Evolutionary conservation across 164 flowering plant species (phyloP).

Genomic region (Warburgia ugandensis): DNA sequence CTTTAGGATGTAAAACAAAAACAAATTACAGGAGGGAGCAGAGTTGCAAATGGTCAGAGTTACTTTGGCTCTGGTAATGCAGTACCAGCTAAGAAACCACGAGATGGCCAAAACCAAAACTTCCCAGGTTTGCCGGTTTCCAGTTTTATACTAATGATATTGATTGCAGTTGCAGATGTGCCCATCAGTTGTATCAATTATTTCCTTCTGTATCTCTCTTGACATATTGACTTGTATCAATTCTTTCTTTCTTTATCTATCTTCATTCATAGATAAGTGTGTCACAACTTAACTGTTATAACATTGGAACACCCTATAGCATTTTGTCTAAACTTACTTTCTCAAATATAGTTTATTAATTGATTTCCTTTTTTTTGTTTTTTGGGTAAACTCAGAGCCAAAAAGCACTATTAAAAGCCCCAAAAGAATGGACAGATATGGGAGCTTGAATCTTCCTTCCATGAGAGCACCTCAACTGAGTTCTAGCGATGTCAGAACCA

Average conservation of each 20-base stretch:
- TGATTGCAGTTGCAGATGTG: too few relatives aligned
- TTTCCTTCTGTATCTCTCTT: too few relatives aligned
- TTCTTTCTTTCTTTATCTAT: too few relatives aligned
- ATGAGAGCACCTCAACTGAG: conserved; percentile 3
- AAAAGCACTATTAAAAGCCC: conserved; percentile 44
- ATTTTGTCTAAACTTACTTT: too few relatives aligned
- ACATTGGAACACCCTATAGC: too few relatives aligned
- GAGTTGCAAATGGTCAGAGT: conserved; percentile 21
- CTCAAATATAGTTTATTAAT: too few relatives aligned
- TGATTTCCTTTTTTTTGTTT: too few relatives aligned
- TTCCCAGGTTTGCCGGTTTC: conserved; percentile 66
- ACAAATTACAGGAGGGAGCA: conserved; percentile 22
- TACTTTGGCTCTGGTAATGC: conserved; percentile 20
- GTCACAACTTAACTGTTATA: too few relatives aligned
- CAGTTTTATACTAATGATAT: too few relatives aligned
- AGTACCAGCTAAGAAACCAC: conserved; percentile 31
- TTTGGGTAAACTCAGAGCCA: conserved; percentile 36
- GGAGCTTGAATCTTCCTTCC: not conserved
- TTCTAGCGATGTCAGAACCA: conserved; percentile 14
- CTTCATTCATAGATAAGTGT: too few relatives aligned
- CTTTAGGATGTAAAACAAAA: conserved; percentile 38
- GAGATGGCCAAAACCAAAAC: conserved; percentile 31
- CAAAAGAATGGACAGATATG: conserved; percentile 23
- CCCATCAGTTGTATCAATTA: too few relatives aligned
- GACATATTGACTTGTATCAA: too few relatives aligned